phyloP scores from a whole-genome alignment of 139 green algal species.

The Coelastrella sp. region DNA sequence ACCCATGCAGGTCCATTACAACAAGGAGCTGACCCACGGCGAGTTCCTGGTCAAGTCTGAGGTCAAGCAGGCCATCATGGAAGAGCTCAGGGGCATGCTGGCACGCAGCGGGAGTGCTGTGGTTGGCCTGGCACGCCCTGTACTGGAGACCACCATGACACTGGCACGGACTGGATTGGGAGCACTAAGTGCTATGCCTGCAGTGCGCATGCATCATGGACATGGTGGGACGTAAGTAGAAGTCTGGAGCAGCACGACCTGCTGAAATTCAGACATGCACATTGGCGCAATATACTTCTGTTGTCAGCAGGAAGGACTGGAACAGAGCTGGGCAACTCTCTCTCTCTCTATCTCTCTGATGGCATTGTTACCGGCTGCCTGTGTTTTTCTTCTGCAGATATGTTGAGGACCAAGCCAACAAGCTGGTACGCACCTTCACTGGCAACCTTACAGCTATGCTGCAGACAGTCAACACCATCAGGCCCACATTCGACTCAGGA shows the following conservation, averaged over 20 bases:
- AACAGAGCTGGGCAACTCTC: too few relatives aligned
- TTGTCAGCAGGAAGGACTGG: not conserved
- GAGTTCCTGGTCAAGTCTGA: constrained; percentile 47
- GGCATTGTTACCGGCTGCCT: not conserved
- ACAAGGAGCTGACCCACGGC: constrained; percentile 44
- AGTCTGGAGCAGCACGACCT: not conserved
- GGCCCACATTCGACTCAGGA: not conserved
- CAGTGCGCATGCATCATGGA: not conserved
- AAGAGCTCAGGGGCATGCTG: constrained; percentile 42
- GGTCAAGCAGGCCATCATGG: constrained; percentile 41
- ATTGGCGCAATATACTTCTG: not conserved
- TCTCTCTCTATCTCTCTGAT: too few relatives aligned
- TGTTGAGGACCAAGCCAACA: constrained; percentile 45
- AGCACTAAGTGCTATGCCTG: not conserved
- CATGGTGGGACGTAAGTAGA: not conserved
- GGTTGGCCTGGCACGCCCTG: constrained; percentile 18
- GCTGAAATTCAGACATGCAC: not conserved
- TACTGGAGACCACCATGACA: constrained; percentile 42
- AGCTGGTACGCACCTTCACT: constrained; percentile 46
- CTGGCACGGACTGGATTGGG: constrained; percentile 30
- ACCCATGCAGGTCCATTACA: constrained; percentile 40
- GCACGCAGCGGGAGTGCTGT: constrained; percentile 32
- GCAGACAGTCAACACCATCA: constrained; percentile 12
- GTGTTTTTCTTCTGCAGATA: constrained; percentile 19
- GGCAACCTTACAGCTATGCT: constrained; percentile 44